Conservation (phyloP, 2,329 filamentous ascomycete genomes). For the Exophiala viscosa region DNA sequence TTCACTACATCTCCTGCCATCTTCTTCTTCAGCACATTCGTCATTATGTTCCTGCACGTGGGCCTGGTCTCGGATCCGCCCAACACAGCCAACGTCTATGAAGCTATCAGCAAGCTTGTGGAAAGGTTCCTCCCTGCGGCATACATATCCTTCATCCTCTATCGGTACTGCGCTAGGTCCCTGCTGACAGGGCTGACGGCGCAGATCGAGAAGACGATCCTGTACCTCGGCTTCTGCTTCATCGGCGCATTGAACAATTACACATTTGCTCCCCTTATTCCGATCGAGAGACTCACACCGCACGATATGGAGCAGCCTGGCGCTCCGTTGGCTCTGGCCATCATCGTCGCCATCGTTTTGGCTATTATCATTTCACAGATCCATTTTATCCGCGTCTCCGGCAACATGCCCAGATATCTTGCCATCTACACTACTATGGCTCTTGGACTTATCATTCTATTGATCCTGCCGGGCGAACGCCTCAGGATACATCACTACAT, state of each 20-base stretch:
- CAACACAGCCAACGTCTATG: slow-evolving; percentile 60
- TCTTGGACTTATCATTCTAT: slow-evolving; percentile 62
- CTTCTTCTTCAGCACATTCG: slow-evolving; percentile 80
- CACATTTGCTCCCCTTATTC: slow-evolving; percentile 82
- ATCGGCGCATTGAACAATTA: slow-evolving; percentile 90
- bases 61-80: slow-evolving; percentile 88
- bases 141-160: slow-evolving; percentile 84
- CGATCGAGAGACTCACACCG: slow-evolving; percentile 83
- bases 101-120: slow-evolving; percentile 71
- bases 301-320: slow-evolving; percentile 92
- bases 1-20: slow-evolving; percentile 74
- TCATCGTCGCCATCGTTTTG: slow-evolving; percentile 69
- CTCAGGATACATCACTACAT: slow-evolving; percentile 96
- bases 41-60: slow-evolving; percentile 82
- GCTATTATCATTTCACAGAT: slow-evolving; percentile 70
- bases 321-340: slow-evolving; percentile 73
- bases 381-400: slow-evolving; percentile 82
- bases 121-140: slow-evolving; percentile 82
- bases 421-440: slow-evolving; percentile 71
- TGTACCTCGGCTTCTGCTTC: slow-evolving; percentile 90
- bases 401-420: slow-evolving; percentile 71
- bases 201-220: slow-evolving; percentile 81
- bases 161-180: slow-evolving; percentile 73
- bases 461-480: slow-evolving; percentile 70
- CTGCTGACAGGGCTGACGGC: slow-evolving; percentile 69